These are phyloP conservation scores for Talaromyces liani DNA, from an alignment of 495 filamentous ascomycete species.

Conservation along the genomic window DNA sequence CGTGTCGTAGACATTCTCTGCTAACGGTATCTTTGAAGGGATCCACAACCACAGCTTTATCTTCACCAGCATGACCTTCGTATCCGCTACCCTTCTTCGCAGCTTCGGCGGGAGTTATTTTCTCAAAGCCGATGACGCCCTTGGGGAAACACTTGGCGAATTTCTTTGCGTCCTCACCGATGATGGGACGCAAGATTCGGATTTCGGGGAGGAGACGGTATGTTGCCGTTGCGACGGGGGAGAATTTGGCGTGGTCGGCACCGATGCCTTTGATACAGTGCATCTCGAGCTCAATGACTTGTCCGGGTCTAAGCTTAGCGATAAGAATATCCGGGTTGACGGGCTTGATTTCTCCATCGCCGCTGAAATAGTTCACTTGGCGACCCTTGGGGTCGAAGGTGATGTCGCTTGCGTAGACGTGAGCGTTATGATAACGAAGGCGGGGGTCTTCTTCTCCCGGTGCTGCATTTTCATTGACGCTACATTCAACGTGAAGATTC, in stretches of 20 bases:
- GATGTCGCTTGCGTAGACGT: constrained; percentile 82
- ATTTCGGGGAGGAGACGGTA: constrained; percentile 90
- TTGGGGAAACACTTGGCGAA: constrained; percentile 84
- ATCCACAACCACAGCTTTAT: constrained; percentile 79
- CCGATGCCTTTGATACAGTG: constrained; percentile 92
- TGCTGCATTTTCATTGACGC: constrained; percentile 61
- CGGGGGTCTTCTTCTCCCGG: constrained; percentile 68
- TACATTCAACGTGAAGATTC: constrained; percentile 66
- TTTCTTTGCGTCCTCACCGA: constrained; percentile 79
- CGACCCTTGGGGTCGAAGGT: constrained; percentile 64
- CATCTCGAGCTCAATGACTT: constrained; percentile 73
- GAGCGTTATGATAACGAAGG: constrained; percentile 75
- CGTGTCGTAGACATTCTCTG: constrained; percentile 83
- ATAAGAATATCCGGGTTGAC: constrained; percentile 90
- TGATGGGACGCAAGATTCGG: constrained; percentile 69
- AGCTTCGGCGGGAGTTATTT: constrained; percentile 61
- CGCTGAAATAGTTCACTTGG: constrained; percentile 61
- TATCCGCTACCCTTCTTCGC: constrained; percentile 53
- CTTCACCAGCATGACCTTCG: constrained; percentile 62
- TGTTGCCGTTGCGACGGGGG: constrained; percentile 86
- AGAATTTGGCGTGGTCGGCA: constrained; percentile 95
- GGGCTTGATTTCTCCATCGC: constrained; percentile 57
- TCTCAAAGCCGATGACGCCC: constrained; percentile 78
- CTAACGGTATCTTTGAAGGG: constrained; percentile 86
- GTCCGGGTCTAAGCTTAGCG: constrained; percentile 88